Evolutionary conservation across 2,329 filamentous ascomycete species (phyloP).

Genomic region (Eutypa lata): DNA sequence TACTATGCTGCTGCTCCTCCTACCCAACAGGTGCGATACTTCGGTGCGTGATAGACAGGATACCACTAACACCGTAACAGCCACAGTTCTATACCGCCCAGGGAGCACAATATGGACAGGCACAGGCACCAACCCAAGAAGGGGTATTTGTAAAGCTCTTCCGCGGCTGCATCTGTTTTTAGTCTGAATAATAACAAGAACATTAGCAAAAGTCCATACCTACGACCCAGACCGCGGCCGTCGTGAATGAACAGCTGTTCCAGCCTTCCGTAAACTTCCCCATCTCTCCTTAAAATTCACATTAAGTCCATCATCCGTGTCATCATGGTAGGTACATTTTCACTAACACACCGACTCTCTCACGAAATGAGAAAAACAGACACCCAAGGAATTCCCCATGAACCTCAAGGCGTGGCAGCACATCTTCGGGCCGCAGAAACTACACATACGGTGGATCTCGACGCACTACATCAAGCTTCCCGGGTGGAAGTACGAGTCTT

Average conservation of each 20-base stretch:
- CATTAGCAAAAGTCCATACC: not conserved
- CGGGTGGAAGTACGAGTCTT: constrained; percentile 1
- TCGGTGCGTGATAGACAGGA: not conserved
- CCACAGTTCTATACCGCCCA: not conserved
- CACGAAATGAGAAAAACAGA: not conserved
- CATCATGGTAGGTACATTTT: not conserved
- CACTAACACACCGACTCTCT: not conserved
- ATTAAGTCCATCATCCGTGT: not conserved
- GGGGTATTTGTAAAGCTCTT: not conserved
- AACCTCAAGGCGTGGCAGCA: not conserved
- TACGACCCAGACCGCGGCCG: not conserved
- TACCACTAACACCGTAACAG: not conserved
- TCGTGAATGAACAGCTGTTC: not conserved
- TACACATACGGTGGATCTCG: constrained; percentile 1
- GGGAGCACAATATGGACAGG: not conserved
- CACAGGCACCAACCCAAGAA: not conserved
- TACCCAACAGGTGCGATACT: not conserved
- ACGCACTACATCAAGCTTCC: constrained; percentile 6
- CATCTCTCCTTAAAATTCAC: not conserved
- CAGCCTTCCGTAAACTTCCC: not conserved
- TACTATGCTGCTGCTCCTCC: not conserved
- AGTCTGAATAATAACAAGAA: not conserved
- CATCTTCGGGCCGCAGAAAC: not conserved
- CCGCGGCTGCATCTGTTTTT: not conserved
- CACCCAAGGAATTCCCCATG: not conserved